Evolutionary conservation across 75 land plant genomes (phyloP).

Genomic region (Pinus tabuliformis): DNA sequence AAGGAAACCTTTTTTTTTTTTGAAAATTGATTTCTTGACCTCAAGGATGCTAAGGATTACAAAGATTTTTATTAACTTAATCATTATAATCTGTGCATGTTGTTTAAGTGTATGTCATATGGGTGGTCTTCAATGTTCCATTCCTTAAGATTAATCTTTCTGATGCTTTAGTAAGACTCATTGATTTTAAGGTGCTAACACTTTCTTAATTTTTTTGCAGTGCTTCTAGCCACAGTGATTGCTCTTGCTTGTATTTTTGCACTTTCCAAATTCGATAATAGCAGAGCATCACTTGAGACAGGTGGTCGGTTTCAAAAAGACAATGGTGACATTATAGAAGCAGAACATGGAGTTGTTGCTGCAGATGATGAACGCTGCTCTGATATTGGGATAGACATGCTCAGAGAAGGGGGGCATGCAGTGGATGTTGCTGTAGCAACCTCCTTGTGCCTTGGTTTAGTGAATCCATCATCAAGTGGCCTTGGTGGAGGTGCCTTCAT

Average conservation of each 20-base stretch:
- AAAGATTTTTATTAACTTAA: no score
- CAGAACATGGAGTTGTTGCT: slow-evolving; percentile 66
- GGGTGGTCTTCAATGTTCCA: no score
- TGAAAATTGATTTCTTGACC: no score
- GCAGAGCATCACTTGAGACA: neutral
- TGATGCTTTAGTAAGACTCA: no score
- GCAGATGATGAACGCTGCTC: slow-evolving; percentile 95
- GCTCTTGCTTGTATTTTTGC: slow-evolving; percentile 7
- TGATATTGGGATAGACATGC: slow-evolving; percentile 56
- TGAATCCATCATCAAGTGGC: slow-evolving; percentile 80
- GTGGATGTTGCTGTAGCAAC: slow-evolving; percentile 95
- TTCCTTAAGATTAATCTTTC: no score
- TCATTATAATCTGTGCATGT: no score
- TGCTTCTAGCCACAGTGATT: slow-evolving; percentile 2
- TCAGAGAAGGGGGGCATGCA: slow-evolving; percentile 74
- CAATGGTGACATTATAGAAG: neutral
- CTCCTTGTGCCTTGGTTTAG: slow-evolving; percentile 85
- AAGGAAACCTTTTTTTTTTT: no score
- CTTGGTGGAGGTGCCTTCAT: slow-evolving; percentile 93
- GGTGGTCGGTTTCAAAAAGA: neutral
- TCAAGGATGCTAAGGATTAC: no score
- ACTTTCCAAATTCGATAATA: neutral
- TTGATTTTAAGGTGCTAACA: neutral
- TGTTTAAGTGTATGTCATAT: no score
- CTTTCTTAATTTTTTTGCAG: neutral